Base-by-base conservation (phyloP, 1,139 yeast species). In the Pichia sp. region DNA sequence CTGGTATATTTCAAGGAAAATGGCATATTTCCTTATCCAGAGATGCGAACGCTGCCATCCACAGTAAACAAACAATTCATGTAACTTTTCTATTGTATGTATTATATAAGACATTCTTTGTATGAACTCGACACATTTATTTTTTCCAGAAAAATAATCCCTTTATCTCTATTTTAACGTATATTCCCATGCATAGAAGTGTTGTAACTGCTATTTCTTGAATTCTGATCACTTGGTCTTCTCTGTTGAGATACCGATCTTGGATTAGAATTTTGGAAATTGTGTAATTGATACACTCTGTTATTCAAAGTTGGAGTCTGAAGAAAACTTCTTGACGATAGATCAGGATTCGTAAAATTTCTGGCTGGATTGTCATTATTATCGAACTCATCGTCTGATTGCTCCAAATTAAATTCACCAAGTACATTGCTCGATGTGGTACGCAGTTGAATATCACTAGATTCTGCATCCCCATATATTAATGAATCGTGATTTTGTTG, bases 1-100 rank as follows among this genome's bases (percentile, higher is more conserved):
- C 42, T 58, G 62, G 62, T 58, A 58, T 47, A 58, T 58, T 29
- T 55, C 59, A 4, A 49, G 55, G 35, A 57, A 54, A 44, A 51
- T 56, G 36, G 60, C 57, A 32, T 52, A 53, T 26, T 58, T 44
- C 39, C 44, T 54, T 7, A 34, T 54, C 11, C 34, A 36, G 6
- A 35, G 37, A 1, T 54, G 56, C 23, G 23, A 16, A 16, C 23
- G 23, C 23, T 16, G 23, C 23, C 23, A 16, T 16, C 23, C 23
- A 16, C 23, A 16, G 23, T 16, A 16, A 16, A 16, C 23, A 16
- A 16, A 16, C 23, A 16, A 16, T 16, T 16, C 23, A 16, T 16
- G 23, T 16, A 16, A 16, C 23, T 16, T 16, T 16, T 16, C 23
- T 16, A 16, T 16, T 16, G 23, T 16, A 16, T 16, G 23, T 16